A percentile compares a stretch with the other conserved stretches of the same genome.
These are phyloP conservation scores for Martensiomyces pterosporus DNA, from an alignment of 192 early-diverging fungal species.

Conservation along the genomic window DNA sequence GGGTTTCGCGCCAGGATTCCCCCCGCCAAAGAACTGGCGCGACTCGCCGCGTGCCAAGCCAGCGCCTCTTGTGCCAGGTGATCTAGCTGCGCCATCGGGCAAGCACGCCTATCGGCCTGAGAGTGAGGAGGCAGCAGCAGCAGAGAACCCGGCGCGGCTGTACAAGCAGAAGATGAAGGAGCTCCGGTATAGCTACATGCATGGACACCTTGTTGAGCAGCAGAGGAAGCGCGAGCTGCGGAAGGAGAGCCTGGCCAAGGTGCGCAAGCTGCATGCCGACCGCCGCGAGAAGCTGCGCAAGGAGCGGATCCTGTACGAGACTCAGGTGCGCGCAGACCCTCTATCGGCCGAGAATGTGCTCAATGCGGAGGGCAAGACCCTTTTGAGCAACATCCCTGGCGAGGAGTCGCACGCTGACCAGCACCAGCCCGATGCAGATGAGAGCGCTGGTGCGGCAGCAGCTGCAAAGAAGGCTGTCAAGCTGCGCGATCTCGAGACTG, in stretches of 20 bases:
- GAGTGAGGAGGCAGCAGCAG: neutral
- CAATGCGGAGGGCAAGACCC: slow-evolving; percentile 43
- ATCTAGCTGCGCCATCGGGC: slow-evolving; percentile 14
- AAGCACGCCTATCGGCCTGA: slow-evolving; percentile 1
- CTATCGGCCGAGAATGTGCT: slow-evolving; percentile 48
- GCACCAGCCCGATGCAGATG: neutral
- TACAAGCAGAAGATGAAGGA: slow-evolving; percentile 29
- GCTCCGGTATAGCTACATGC: slow-evolving; percentile 29
- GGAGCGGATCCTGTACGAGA: slow-evolving; percentile 28
- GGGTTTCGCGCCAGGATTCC: slow-evolving; percentile 50
- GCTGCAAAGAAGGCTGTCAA: neutral
- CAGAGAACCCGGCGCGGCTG: slow-evolving; percentile 8
- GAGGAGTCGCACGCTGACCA: neutral
- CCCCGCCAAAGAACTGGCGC: slow-evolving; percentile 35
- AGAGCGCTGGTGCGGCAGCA: neutral
- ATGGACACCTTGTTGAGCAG: slow-evolving; percentile 12
- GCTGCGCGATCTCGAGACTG: neutral
- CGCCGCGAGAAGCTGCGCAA: slow-evolving; percentile 14
- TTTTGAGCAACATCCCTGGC: slow-evolving; percentile 17
- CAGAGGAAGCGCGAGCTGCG: slow-evolving; percentile 16
- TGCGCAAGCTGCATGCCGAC: slow-evolving; percentile 8
- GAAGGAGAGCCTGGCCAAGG: neutral
- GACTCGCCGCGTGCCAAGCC: slow-evolving; percentile 7
- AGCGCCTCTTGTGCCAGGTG: slow-evolving; percentile 4
- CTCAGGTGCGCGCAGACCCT: slow-evolving; percentile 34